Percentiles rank a stretch among this genome's conserved stretches.
These are phyloP conservation scores for Penicillium psychrofluorescens DNA, from an alignment of 495 filamentous ascomycete species.

Conservation along the genomic window DNA sequence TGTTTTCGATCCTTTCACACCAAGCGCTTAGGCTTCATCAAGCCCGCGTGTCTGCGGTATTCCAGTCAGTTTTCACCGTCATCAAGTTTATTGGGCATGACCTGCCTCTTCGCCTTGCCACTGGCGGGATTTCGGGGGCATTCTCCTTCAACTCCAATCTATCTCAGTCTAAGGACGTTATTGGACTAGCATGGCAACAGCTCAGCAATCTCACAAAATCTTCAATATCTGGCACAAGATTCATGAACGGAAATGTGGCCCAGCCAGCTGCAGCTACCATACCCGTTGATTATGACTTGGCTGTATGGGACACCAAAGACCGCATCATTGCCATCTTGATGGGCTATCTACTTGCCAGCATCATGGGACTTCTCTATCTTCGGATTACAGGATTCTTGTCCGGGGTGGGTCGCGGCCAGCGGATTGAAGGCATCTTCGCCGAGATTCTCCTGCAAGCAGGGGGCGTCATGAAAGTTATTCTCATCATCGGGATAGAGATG, in stretches of 20 bases:
- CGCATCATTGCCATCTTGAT: slow-evolving; percentile 70
- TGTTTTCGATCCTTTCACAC: slow-evolving; percentile 56
- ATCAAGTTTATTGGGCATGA: slow-evolving; percentile 31
- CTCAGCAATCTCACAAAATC: slow-evolving; percentile 13
- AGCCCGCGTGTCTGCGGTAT: slow-evolving; percentile 23
- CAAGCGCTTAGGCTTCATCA: slow-evolving; percentile 47
- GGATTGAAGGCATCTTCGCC: slow-evolving; percentile 70
- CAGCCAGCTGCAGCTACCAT: slow-evolving; percentile 13
- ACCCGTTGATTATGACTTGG: slow-evolving; percentile 52
- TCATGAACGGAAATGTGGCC: slow-evolving; percentile 15
- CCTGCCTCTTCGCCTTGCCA: slow-evolving; percentile 28
- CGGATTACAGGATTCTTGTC: slow-evolving; percentile 59
- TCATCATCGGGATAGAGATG: slow-evolving; percentile 99
- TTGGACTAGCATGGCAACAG: slow-evolving; percentile 12
- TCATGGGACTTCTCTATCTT: slow-evolving; percentile 72
- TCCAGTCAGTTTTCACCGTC: slow-evolving; percentile 10
- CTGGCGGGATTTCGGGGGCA: slow-evolving; percentile 15
- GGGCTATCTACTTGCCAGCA: slow-evolving; percentile 70
- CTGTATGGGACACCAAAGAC: slow-evolving; percentile 71
- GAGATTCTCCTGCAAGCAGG: slow-evolving; percentile 87
- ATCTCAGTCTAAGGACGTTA: slow-evolving; percentile 5
- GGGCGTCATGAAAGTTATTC: slow-evolving; percentile 93
- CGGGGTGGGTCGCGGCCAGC: slow-evolving; percentile 55
- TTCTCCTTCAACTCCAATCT: slow-evolving; percentile 11
- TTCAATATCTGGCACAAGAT: slow-evolving; percentile 14